These are phyloP conservation scores for Yamadazyma blattariae DNA, from an alignment of 1,139 yeast genomes.

Conservation along the genomic window DNA sequence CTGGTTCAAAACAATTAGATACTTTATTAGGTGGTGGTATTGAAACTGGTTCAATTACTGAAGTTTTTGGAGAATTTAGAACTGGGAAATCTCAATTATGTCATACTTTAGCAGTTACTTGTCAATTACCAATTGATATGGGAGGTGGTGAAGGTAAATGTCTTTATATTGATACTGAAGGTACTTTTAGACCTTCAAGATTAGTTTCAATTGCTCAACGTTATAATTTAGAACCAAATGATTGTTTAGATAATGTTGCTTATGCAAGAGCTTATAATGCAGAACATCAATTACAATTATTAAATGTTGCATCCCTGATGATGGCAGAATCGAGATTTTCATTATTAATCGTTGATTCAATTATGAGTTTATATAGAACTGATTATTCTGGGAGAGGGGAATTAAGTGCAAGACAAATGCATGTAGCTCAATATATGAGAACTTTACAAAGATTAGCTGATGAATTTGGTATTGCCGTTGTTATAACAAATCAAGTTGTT, in stretches of 20 bases:
- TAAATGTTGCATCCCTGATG: conserved; percentile 91
- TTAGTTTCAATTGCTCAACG: conserved; percentile 87
- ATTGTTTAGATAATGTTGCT: conserved; percentile 93
- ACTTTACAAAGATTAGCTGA: conserved; percentile 91
- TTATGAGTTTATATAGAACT: conserved; percentile 94
- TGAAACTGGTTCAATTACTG: conserved; percentile 97
- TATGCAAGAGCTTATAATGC: conserved; percentile 97
- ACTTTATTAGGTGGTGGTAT: conserved; percentile 95
- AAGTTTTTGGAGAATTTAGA: conserved; percentile 94
- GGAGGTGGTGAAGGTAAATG: conserved; percentile 99
- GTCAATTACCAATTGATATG: conserved; percentile 94
- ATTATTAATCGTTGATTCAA: conserved; percentile 86
- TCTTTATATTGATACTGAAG: conserved; percentile 93
- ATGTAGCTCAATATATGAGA: conserved; percentile 90
- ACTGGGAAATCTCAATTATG: conserved; percentile 97
- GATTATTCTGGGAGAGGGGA: conserved; percentile 97
- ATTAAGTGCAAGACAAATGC: conserved; percentile 90
- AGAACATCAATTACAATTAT: conserved; percentile 86
- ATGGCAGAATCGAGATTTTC: conserved; percentile 89
- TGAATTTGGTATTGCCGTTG: conserved; percentile 97
- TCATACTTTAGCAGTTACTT: conserved; percentile 94
- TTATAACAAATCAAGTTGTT: conserved; percentile 97
- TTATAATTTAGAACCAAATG: conserved; percentile 91
- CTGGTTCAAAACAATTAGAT: conserved; percentile 93
- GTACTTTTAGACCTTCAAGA: conserved; percentile 92